These are phyloP conservation scores for Patellifolia procumbens DNA, from an alignment of 179 eudicot species.

Conservation along the genomic window DNA sequence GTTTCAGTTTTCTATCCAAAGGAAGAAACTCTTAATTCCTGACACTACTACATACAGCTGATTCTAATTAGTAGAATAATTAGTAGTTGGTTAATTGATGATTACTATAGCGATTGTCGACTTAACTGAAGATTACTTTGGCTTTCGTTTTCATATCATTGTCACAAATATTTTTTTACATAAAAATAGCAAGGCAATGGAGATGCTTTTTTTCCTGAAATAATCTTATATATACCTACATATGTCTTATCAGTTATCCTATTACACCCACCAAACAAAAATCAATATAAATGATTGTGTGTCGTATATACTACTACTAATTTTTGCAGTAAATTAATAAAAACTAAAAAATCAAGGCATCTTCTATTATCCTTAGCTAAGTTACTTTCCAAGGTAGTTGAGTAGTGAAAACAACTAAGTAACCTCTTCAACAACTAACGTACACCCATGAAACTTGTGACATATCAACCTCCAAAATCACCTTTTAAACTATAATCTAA, in stretches of 20 bases:
- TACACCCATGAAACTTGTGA: slow-evolving; percentile 46
- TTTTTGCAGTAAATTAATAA: not conserved
- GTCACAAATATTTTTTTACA: slow-evolving; percentile 19
- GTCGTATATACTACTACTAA: slow-evolving; percentile 13
- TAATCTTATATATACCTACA: not conserved
- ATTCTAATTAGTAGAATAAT: not conserved
- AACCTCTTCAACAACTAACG: slow-evolving; percentile 37
- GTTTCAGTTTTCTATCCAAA: no score
- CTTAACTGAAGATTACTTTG: no score
- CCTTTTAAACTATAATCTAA: not conserved
- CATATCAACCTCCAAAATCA: slow-evolving; percentile 30
- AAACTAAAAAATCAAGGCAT: slow-evolving; percentile 20
- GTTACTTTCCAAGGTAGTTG: slow-evolving; percentile 37
- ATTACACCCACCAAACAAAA: slow-evolving; percentile 5
- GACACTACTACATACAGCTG: not conserved
- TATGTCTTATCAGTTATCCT: slow-evolving; percentile 17
- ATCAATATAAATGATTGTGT: slow-evolving; percentile 15
- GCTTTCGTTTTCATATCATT: slow-evolving; percentile 12
- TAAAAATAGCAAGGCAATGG: slow-evolving; percentile 22
- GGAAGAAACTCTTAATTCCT: not conserved
- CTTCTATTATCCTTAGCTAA: slow-evolving; percentile 10
- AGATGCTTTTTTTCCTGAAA: slow-evolving; percentile 17
- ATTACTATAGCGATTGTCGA: not conserved
- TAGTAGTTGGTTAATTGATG: not conserved
- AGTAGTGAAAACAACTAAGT: slow-evolving; percentile 34